Percentiles rank a stretch among this genome's conserved stretches.
Conservation (phyloP, 1,284 basidiomycete species). For the Fomes fomentarius region DNA sequence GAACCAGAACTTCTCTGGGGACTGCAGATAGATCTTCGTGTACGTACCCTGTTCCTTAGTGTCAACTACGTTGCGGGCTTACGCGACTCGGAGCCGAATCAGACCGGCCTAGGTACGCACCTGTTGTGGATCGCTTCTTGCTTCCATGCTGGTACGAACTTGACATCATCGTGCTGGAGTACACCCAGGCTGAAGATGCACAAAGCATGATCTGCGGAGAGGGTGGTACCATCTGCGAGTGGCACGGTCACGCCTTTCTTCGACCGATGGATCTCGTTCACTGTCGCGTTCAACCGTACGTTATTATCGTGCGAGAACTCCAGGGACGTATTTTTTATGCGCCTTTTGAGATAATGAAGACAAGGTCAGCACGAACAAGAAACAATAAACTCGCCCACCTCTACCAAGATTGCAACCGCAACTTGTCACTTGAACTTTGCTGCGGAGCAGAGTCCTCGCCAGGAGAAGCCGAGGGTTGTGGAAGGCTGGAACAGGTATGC, state of each 20-base stretch:
- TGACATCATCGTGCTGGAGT: constrained; percentile 63
- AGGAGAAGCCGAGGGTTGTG: constrained; percentile 21
- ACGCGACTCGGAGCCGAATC: no score
- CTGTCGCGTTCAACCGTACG: constrained; percentile 53
- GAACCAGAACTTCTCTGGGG: constrained; percentile 71
- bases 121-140: constrained; percentile 67
- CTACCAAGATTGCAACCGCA: constrained; percentile 22
- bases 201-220: constrained; percentile 57
- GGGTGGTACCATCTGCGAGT: constrained; percentile 44
- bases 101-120: constrained; percentile 34
- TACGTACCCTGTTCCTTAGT: constrained; percentile 49
- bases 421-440: no score
- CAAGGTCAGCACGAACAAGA: constrained; percentile 6
- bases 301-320: constrained; percentile 61
- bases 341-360: constrained; percentile 40
- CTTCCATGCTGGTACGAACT: constrained; percentile 65
- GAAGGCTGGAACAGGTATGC: constrained; percentile 21
- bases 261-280: constrained; percentile 50
- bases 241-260: constrained; percentile 41
- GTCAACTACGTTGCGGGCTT: neutral
- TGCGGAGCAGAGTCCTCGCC: constrained; percentile 18
- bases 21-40: constrained; percentile 74
- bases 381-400: constrained; percentile 11
- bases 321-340: constrained; percentile 64
- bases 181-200: constrained; percentile 69